These are phyloP conservation scores for Phytophthora pini DNA, from an alignment of 352 stramenopile genomes.

Conservation along the genomic window DNA sequence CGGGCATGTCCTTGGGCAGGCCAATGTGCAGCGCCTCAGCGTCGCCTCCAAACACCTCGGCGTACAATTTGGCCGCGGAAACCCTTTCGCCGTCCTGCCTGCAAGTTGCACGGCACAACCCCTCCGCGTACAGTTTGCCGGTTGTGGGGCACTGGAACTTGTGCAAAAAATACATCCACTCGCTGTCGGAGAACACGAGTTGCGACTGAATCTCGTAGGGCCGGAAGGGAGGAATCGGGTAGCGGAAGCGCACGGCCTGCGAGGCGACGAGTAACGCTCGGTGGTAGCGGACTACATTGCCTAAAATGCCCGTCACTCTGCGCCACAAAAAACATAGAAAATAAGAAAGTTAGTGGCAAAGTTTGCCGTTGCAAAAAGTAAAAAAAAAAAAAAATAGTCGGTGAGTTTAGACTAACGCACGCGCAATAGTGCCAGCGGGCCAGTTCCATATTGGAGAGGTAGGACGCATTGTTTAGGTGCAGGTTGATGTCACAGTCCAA, in stretches of 20 bases:
- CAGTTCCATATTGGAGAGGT: slow-evolving; percentile 86
- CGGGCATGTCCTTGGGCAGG: slow-evolving; percentile 43
- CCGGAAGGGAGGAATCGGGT: slow-evolving; percentile 62
- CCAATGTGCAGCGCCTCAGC: slow-evolving; percentile 9
- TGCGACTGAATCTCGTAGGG: slow-evolving; percentile 66
- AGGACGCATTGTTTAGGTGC: slow-evolving; percentile 87
- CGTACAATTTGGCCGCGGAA: slow-evolving; percentile 36
- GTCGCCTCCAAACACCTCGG: slow-evolving; percentile 35
- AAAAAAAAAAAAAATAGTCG: not conserved
- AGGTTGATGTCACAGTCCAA: slow-evolving; percentile 87
- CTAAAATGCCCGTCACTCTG: slow-evolving; percentile 59
- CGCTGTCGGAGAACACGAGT: slow-evolving; percentile 52
- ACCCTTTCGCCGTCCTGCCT: slow-evolving; percentile 24
- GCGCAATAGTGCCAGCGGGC: slow-evolving; percentile 82
- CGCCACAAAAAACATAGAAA: slow-evolving; percentile 3
- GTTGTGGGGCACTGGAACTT: slow-evolving; percentile 67
- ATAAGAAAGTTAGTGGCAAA: slow-evolving; percentile 3
- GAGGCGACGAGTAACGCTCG: slow-evolving; percentile 66
- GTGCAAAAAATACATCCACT: slow-evolving; percentile 69
- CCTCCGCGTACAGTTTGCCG: slow-evolving; percentile 66
- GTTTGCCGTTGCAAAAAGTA: not conserved
- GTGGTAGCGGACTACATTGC: slow-evolving; percentile 54
- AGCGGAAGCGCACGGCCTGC: slow-evolving; percentile 62
- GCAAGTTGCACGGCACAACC: slow-evolving; percentile 48
- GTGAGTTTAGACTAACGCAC: slow-evolving; percentile 49